Conservation (phyloP, 2,329 filamentous ascomycete species). For the Trichocomaceae sp. region DNA sequence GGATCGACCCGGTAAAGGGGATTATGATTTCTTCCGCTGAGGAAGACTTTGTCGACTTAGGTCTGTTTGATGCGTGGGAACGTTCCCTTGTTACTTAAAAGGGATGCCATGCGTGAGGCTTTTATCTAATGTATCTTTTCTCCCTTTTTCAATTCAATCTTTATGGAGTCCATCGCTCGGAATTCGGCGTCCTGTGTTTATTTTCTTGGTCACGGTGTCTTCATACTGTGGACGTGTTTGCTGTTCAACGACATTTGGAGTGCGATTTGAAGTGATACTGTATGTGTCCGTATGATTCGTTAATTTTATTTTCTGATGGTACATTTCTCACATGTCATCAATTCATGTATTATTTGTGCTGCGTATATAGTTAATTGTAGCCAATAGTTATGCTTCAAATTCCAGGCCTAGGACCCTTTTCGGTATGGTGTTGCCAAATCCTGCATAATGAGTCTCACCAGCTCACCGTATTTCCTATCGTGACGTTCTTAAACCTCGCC, state of each 20-base stretch:
- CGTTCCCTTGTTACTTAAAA: conserved; percentile 21
- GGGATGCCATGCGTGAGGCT: neutral
- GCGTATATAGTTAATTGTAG: neutral
- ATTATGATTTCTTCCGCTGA: conserved; percentile 33
- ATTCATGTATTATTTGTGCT: neutral
- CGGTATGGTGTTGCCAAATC: neutral
- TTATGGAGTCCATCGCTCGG: neutral
- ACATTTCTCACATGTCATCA: neutral
- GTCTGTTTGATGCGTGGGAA: conserved; percentile 27
- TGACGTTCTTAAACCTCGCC: neutral
- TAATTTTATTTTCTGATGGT: neutral
- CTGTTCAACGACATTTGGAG: neutral
- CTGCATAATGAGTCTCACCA: neutral
- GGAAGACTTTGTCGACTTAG: conserved; percentile 28
- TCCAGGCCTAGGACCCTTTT: neutral
- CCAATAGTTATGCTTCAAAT: neutral
- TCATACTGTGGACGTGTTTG: neutral
- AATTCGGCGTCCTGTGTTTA: neutral
- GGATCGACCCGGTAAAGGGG: conserved; percentile 30
- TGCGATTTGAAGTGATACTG: neutral
- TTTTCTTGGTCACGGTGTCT: neutral
- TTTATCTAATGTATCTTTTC: neutral
- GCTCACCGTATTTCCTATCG: neutral
- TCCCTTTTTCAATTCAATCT: conserved; percentile 20
- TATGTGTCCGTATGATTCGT: neutral